phyloP scores from a whole-genome alignment of 192 early-diverging fungal genomes.

The Coemansia reversa region DNA sequence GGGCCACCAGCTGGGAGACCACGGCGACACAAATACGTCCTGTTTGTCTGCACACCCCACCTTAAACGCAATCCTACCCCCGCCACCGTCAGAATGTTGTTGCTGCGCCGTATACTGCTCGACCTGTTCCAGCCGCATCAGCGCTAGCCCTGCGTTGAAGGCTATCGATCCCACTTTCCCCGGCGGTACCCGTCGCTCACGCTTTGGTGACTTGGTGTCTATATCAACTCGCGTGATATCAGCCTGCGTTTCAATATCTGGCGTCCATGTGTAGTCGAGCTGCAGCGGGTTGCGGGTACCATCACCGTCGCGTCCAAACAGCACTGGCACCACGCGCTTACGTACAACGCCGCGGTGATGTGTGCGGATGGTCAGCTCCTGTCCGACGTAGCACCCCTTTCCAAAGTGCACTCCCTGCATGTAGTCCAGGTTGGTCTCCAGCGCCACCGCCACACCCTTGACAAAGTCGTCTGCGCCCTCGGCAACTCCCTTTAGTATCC shows the following conservation, averaged over 20 bases:
- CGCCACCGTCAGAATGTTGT: neutral
- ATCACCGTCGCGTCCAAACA: conserved; percentile 19
- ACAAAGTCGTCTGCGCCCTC: conserved; percentile 87
- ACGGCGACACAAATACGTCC: conserved; percentile 33
- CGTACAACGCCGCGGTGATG: conserved; percentile 92
- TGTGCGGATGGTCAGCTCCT: conserved; percentile 96
- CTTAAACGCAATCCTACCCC: conserved; percentile 11
- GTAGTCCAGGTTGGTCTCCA: conserved; percentile 91
- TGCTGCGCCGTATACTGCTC: conserved; percentile 22
- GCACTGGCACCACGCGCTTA: conserved; percentile 85
- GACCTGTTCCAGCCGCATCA: conserved; percentile 81
- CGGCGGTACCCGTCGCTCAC: conserved; percentile 53
- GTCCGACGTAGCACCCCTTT: conserved; percentile 98
- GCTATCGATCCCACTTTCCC: conserved; percentile 67
- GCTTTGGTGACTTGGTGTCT: neutral
- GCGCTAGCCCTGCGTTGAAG: conserved; percentile 82
- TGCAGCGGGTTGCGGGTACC: conserved; percentile 10
- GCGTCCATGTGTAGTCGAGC: conserved; percentile 13
- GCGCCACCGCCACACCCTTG: conserved; percentile 67
- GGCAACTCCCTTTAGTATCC: conserved; percentile 82
- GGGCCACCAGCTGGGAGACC: conserved; percentile 50
- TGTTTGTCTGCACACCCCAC: conserved; percentile 20
- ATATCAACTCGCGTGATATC: conserved; percentile 45
- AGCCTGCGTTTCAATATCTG: conserved; percentile 7
- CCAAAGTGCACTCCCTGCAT: conserved; percentile 94